Percentiles rank a stretch among this genome's conserved stretches.
phyloP scores from a whole-genome alignment of 345 rosid species.

The Gossypium anomalum region DNA sequence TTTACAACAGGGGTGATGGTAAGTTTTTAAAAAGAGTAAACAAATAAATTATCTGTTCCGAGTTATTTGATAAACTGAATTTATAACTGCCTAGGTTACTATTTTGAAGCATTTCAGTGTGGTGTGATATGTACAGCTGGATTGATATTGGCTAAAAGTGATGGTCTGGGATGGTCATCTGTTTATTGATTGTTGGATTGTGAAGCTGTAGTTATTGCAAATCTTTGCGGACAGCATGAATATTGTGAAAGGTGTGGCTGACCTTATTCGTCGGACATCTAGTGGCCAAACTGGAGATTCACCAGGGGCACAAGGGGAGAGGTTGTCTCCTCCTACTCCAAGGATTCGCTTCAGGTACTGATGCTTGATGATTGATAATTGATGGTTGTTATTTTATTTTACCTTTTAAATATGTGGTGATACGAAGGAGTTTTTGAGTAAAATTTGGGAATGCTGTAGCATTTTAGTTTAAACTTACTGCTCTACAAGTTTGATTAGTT shows the following conservation, averaged over 20 bases:
- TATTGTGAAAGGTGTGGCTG: conserved; percentile 75
- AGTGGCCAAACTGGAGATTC: conserved; percentile 44
- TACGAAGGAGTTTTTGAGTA: background rate
- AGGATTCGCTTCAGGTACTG: conserved; percentile 53
- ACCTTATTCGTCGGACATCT: conserved; percentile 64
- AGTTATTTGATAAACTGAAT: conserved; percentile 8
- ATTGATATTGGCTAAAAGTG: conserved; percentile 6
- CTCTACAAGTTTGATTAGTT: background rate
- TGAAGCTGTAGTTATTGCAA: conserved; percentile 18
- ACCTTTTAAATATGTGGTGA: background rate
- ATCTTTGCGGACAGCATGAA: conserved; percentile 43
- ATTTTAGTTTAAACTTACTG: background rate
- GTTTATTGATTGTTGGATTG: conserved; percentile 3
- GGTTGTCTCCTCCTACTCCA: conserved; percentile 48
- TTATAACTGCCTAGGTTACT: background rate
- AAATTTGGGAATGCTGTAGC: background rate
- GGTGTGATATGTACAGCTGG: background rate
- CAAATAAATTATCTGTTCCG: background rate
- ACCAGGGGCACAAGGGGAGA: conserved; percentile 34
- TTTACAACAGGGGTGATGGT: background rate
- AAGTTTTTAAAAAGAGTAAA: background rate
- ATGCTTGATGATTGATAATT: background rate
- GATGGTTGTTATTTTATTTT: background rate
- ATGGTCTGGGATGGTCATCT: conserved; percentile 24
- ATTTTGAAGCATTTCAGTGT: background rate